Evolutionary conservation across 2,329 filamentous ascomycete genomes (phyloP).

Genomic region (Pseudocercospora pini-densiflorae): DNA sequence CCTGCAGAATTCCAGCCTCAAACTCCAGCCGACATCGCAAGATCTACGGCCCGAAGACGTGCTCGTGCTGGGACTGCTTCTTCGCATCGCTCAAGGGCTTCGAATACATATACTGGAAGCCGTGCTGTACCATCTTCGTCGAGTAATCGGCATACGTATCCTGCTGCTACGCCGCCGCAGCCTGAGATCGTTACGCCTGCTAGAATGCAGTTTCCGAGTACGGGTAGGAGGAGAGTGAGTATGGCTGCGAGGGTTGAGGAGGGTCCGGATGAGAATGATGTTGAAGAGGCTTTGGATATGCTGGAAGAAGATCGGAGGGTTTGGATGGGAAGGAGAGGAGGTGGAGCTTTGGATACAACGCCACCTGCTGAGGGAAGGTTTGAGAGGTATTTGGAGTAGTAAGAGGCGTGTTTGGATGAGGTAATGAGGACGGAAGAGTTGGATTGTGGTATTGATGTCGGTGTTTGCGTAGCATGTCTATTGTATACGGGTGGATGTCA

Average conservation of each 20-base stretch:
- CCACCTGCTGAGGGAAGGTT: slow-evolving; percentile 39
- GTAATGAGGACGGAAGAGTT: background rate
- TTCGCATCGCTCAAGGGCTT: background rate
- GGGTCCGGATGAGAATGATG: slow-evolving; percentile 32
- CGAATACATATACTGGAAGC: background rate
- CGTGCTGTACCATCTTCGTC: background rate
- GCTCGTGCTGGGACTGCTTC: slow-evolving; percentile 24
- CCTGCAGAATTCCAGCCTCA: slow-evolving; percentile 38
- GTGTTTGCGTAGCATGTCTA: background rate
- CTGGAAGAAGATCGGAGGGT: slow-evolving; percentile 33
- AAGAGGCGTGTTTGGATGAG: background rate
- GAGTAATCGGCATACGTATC: slow-evolving; percentile 24
- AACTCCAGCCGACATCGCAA: slow-evolving; percentile 40
- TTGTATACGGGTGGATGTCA: background rate
- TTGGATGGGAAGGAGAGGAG: slow-evolving; percentile 29
- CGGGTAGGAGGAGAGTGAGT: background rate
- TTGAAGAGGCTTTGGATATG: slow-evolving; percentile 27
- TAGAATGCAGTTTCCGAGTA: background rate
- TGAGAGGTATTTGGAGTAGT: slow-evolving; percentile 29
- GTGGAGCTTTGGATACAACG: slow-evolving; percentile 35
- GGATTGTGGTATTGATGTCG: background rate
- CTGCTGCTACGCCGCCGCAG: slow-evolving; percentile 9
- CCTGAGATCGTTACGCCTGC: slow-evolving; percentile 2
- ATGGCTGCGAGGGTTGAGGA: slow-evolving; percentile 11
- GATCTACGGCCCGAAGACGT: slow-evolving; percentile 22